Evolutionary conservation across 352 stramenopile genomes (phyloP).

Genomic region (Chrysophaeum taylorii): DNA sequence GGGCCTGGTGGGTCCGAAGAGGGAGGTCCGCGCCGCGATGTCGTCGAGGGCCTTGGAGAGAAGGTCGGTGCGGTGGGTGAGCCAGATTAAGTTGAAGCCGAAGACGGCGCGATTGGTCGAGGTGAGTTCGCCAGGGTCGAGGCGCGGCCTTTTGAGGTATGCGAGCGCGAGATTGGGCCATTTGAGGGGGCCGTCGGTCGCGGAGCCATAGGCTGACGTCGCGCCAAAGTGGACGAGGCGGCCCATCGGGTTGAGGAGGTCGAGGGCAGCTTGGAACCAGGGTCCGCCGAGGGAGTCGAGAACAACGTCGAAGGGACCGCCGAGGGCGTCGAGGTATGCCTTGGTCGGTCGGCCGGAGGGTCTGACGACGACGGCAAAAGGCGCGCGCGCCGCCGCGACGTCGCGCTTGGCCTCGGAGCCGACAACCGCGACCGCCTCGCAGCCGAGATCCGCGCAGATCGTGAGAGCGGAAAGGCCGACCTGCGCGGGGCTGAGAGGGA

Average conservation of each 20-base stretch:
- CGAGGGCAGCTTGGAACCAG: slow-evolving; percentile 21
- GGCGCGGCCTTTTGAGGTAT: slow-evolving; percentile 17
- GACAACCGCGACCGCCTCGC: slow-evolving; percentile 29
- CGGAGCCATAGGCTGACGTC: slow-evolving; percentile 16
- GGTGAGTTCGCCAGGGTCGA: slow-evolving; percentile 24
- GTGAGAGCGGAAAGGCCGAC: slow-evolving; percentile 32
- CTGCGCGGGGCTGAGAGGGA: too few species aligned
- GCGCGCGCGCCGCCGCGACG: slow-evolving; percentile 23
- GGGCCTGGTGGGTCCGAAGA: not conserved
- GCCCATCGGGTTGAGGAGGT: slow-evolving; percentile 10
- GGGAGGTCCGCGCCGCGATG: not conserved
- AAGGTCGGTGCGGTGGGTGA: slow-evolving; percentile 17
- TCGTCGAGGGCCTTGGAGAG: slow-evolving; percentile 12
- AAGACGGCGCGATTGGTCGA: slow-evolving; percentile 18
- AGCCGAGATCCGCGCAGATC: slow-evolving; percentile 30
- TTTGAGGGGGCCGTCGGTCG: slow-evolving; percentile 8
- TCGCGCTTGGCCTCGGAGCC: slow-evolving; percentile 24
- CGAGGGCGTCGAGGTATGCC: not conserved
- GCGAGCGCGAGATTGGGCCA: slow-evolving; percentile 18
- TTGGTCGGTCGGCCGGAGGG: not conserved
- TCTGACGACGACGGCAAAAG: not conserved
- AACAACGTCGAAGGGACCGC: slow-evolving; percentile 20
- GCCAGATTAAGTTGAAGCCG: slow-evolving; percentile 31
- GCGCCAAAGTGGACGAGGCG: slow-evolving; percentile 26
- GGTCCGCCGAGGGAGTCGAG: slow-evolving; percentile 24